Evolutionary conservation across 2,329 filamentous ascomycete species (phyloP).

Genomic region (Monilinia fructicola): DNA sequence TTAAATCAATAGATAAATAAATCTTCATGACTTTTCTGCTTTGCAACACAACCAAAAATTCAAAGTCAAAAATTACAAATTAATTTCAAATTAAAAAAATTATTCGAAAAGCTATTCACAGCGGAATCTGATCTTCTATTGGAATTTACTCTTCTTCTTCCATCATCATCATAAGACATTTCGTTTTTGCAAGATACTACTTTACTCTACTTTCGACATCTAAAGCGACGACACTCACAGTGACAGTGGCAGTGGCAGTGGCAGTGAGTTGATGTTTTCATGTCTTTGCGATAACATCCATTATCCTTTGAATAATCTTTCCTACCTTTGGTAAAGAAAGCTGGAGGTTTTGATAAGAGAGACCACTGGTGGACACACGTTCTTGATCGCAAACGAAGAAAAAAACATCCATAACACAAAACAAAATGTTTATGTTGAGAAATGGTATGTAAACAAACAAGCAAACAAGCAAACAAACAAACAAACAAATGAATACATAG

Average conservation of each 20-base stretch:
- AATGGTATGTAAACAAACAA: conserved; percentile 44
- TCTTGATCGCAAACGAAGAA: conserved; percentile 17
- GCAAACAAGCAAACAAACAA: no score
- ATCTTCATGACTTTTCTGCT: conserved; percentile 21
- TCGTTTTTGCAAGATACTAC: neutral
- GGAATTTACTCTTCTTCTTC: neutral
- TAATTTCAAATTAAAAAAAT: no score
- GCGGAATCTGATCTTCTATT: neutral
- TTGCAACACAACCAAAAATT: neutral
- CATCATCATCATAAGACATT: neutral
- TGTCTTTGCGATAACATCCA: conserved; percentile 2
- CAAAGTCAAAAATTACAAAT: no score
- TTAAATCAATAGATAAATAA: no score
- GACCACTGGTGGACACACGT: no score
- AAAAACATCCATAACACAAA: neutral
- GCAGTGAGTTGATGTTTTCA: neutral
- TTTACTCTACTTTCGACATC: neutral
- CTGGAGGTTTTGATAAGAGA: no score
- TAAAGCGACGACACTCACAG: neutral
- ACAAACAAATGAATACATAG: neutral
- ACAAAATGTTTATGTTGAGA: conserved; percentile 47
- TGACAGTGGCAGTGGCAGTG: no score
- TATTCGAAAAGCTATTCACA: neutral
- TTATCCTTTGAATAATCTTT: conserved; percentile 5
- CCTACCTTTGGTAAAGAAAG: no score